A percentile compares a stretch with the other conserved stretches of the same genome.
Conservation (phyloP, 1,139 yeast species). For the Hansenula sp. region DNA sequence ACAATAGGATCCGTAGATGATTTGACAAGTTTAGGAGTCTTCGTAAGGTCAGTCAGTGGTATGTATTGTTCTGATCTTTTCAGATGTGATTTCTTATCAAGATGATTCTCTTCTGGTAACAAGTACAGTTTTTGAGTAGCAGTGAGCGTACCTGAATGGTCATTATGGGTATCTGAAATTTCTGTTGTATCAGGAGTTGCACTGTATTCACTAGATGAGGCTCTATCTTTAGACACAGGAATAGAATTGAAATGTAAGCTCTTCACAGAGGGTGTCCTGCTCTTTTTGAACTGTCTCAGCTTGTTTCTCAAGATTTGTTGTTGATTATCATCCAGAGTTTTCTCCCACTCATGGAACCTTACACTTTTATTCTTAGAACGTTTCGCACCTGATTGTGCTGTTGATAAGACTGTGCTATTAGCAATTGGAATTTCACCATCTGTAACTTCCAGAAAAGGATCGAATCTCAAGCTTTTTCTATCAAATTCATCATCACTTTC, state of each 20-base stretch:
- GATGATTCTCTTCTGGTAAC: background rate
- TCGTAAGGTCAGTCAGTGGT: background rate
- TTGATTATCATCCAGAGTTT: background rate
- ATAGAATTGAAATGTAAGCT: background rate
- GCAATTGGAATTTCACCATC: conserved; percentile 1
- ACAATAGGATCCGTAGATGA: background rate
- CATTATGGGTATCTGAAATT: background rate
- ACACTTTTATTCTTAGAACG: conserved; percentile 1
- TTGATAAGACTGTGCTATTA: background rate
- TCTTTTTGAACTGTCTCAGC: background rate
- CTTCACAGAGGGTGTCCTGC: background rate
- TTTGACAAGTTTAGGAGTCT: background rate
- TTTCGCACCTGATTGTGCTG: background rate
- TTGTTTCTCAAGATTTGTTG: background rate
- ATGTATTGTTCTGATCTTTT: background rate
- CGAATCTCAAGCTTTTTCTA: background rate
- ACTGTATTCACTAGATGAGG: conserved; percentile 16
- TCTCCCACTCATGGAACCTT: conserved; percentile 3
- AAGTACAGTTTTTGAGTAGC: background rate
- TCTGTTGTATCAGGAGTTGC: conserved; percentile 11
- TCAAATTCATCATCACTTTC: background rate
- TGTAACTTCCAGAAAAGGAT: conserved; percentile 1
- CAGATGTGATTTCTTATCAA: background rate
- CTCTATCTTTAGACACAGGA: background rate
- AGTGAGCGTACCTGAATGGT: background rate